Evolutionary conservation across 106 monocot species (phyloP).

Genomic region (Dendrobium chrysotoxum): DNA sequence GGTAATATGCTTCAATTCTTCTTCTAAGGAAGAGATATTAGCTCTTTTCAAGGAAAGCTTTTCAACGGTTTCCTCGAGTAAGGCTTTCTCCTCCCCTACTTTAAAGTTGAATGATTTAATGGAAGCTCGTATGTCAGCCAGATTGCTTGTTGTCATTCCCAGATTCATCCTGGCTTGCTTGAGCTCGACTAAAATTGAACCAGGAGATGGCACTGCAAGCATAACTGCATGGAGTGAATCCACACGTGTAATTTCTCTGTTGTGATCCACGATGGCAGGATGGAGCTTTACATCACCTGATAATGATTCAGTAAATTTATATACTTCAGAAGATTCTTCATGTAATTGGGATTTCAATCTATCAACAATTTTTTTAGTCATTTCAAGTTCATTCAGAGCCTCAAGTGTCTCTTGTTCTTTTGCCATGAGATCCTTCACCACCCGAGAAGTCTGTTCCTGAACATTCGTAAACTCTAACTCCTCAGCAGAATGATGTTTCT

Average conservation of each 20-base stretch:
- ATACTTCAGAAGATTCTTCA: constrained; percentile 25
- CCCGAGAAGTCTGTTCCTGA: constrained; percentile 40
- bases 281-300: constrained; percentile 26
- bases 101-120: constrained; percentile 42
- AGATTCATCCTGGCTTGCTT: constrained; percentile 79
- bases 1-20: constrained; percentile 48
- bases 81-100: constrained; percentile 48
- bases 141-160: constrained; percentile 43
- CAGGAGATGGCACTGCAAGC: constrained; percentile 22
- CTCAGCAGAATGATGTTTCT: constrained; percentile 7
- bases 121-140: constrained; percentile 41
- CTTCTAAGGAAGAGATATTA: constrained; percentile 46
- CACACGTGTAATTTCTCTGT: constrained; percentile 9
- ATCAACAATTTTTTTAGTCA: constrained; percentile 55
- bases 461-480: constrained; percentile 27
- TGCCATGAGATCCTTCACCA: constrained; percentile 68
- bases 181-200: constrained; percentile 44
- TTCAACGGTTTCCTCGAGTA: constrained; percentile 44
- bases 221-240: neutral
- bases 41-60: constrained; percentile 43
- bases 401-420: constrained; percentile 79
- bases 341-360: constrained; percentile 47
- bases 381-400: constrained; percentile 66
- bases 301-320: neutral
- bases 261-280: constrained; percentile 18